phyloP scores from a whole-genome alignment of 2,329 filamentous ascomycete species.

The Dactylonectria macrodidyma region DNA sequence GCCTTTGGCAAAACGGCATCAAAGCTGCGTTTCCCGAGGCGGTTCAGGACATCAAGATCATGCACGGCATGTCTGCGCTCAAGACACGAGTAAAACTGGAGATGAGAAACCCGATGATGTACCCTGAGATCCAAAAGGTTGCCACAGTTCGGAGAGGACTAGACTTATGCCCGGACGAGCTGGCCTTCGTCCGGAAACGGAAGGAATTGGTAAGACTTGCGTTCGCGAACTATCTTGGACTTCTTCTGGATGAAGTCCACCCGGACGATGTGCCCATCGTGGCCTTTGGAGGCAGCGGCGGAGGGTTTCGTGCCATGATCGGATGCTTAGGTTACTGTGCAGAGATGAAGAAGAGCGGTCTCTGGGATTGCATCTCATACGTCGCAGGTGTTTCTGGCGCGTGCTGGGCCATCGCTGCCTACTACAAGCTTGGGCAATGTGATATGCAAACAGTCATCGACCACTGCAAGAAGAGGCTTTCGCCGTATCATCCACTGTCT shows the following conservation, averaged over 20 bases:
- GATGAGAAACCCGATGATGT: constrained; percentile 22
- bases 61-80: constrained; percentile 25
- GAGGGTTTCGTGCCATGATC: constrained; percentile 30
- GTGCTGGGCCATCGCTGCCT: constrained; percentile 25
- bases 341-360: constrained; percentile 18
- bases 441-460: constrained; percentile 26
- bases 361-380: constrained; percentile 28
- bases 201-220: not conserved
- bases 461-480: constrained; percentile 26
- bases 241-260: constrained; percentile 15
- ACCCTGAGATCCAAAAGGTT: constrained; percentile 22
- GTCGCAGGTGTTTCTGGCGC: constrained; percentile 26
- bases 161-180: constrained; percentile 18
- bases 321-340: constrained; percentile 23
- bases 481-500: constrained; percentile 26
- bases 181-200: constrained; percentile 14
- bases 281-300: constrained; percentile 25
- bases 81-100: constrained; percentile 22
- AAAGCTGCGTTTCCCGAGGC: constrained; percentile 31
- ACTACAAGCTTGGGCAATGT: constrained; percentile 21
- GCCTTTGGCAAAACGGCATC: constrained; percentile 27
- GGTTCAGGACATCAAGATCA: constrained; percentile 29
- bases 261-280: constrained; percentile 25
- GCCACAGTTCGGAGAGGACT: constrained; percentile 22
- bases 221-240: constrained; percentile 17